phyloP scores from a whole-genome alignment of 2,329 filamentous ascomycete genomes.

The Alternaria novae-zelandiae region DNA sequence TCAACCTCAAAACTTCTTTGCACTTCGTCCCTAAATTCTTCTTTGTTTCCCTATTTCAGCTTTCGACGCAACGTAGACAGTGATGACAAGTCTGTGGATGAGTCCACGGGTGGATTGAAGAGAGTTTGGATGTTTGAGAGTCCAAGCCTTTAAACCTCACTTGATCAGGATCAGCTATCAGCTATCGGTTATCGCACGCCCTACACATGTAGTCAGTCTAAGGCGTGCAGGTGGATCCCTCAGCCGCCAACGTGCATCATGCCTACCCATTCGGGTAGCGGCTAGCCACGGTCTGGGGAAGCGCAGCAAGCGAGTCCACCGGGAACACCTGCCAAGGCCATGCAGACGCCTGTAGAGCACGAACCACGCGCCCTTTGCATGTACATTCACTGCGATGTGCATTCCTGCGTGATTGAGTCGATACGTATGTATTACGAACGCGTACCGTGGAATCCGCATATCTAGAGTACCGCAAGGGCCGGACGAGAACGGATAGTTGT shows the following conservation, averaged over 20 bases:
- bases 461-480: not conserved
- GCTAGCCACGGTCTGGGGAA: constrained; percentile 43
- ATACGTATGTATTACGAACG: not conserved
- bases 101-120: not conserved
- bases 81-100: not conserved
- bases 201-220: constrained; percentile 31
- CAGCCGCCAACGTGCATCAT: constrained; percentile 23
- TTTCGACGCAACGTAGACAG: not conserved
- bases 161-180: not conserved
- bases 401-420: not conserved
- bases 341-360: not conserved
- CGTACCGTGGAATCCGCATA: not conserved
- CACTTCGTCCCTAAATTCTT: not conserved
- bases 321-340: constrained; percentile 11
- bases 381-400: not conserved
- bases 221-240: constrained; percentile 17
- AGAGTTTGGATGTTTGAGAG: not conserved
- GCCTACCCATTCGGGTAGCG: constrained; percentile 30
- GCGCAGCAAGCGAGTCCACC: constrained; percentile 27
- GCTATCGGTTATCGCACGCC: constrained; percentile 22
- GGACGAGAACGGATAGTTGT: not conserved
- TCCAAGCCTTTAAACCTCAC: constrained; percentile 6
- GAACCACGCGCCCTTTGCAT: constrained; percentile 19
- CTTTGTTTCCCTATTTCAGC: not conserved
- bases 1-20: not conserved